phyloP scores from a whole-genome alignment of 208 protist genomes.

The Acanthamoeba triangularis region DNA sequence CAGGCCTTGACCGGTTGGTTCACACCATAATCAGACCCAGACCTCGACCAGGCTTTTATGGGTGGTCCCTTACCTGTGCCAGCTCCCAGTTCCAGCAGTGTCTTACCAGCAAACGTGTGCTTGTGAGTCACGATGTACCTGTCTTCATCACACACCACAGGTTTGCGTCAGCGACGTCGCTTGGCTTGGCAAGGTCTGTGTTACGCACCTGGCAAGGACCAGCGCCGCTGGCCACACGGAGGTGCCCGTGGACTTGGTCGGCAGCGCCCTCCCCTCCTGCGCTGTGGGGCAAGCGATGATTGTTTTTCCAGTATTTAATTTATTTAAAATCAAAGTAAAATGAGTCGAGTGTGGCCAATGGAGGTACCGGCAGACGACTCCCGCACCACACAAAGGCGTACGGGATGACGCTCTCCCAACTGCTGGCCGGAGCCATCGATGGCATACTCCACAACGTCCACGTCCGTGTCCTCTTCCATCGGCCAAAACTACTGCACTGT shows the following conservation, averaged over 20 bases:
- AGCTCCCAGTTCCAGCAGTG: neutral
- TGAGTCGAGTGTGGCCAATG: no score
- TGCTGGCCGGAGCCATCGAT: neutral
- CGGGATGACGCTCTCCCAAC: no score
- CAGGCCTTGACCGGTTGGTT: neutral
- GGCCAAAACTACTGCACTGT: no score
- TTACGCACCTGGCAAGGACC: neutral
- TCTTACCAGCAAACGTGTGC: neutral
- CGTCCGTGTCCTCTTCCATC: neutral
- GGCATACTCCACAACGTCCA: neutral
- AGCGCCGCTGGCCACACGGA: constrained; percentile 6
- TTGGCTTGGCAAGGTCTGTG: no score
- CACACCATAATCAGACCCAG: neutral
- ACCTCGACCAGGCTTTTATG: neutral
- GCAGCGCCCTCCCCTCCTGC: neutral
- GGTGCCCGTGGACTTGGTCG: constrained; percentile 20
- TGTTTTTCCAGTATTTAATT: neutral
- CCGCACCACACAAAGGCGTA: neutral
- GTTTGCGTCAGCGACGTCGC: neutral
- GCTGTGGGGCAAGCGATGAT: neutral
- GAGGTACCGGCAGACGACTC: neutral
- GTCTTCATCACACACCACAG: neutral
- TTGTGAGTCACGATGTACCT: neutral
- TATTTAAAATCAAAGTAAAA: no score
- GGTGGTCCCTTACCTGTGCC: neutral